Conservation (phyloP, 768 basidiomycete species). For the Gautieria morchelliformis region DNA sequence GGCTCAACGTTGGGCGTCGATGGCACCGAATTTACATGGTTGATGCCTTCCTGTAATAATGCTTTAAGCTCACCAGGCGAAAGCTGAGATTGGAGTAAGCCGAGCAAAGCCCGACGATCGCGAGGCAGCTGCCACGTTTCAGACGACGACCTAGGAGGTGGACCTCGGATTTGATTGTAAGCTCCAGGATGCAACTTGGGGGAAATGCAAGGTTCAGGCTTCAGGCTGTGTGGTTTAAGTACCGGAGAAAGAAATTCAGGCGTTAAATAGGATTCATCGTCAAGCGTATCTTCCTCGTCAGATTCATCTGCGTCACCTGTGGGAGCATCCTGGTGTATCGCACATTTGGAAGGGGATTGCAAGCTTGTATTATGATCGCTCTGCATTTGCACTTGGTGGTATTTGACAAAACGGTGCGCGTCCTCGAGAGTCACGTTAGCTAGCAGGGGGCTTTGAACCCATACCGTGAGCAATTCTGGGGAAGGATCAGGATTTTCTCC, state of each 20-base stretch:
- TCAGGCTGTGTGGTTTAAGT: background rate
- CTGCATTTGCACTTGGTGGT: background rate
- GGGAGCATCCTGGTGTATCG: background rate
- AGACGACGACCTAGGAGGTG: background rate
- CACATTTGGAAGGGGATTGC: background rate
- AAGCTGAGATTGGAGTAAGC: background rate
- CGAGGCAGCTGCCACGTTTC: background rate
- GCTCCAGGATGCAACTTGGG: background rate
- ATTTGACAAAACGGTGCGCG: background rate
- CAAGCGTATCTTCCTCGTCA: background rate
- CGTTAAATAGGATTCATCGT: background rate
- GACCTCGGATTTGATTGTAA: background rate
- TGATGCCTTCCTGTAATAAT: background rate
- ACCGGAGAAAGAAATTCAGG: background rate
- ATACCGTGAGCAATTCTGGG: background rate
- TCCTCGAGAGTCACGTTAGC: background rate
- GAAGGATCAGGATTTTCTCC: background rate
- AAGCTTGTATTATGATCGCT: background rate
- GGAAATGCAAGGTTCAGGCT: background rate
- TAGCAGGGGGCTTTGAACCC: background rate
- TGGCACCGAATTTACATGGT: background rate
- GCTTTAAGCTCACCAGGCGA: background rate
- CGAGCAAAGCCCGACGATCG: background rate
- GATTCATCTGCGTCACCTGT: background rate
- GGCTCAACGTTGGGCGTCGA: background rate